Evolutionary conservation across 768 basidiomycete genomes (phyloP), one percentile per base, ranked within the genome.

Genomic region (Pisolithus orientalis): DNA sequence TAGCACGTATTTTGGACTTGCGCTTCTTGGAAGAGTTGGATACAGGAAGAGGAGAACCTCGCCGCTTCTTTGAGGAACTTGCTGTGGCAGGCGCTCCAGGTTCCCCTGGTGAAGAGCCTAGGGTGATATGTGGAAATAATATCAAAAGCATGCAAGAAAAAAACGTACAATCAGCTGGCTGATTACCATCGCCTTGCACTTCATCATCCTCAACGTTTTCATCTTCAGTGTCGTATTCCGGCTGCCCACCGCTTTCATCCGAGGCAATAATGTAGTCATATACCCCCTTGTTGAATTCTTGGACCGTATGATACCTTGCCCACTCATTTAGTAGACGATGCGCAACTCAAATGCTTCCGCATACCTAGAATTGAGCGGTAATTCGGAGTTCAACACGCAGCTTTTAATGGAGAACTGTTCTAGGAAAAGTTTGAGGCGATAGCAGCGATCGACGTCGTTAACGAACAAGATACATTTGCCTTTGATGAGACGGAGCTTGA

Each of bases 261-360:
- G 94, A 95, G 1, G 96, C 96, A 50, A 99, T 96, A 57, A 98
- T 93, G 66, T 98, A 97, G 65, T 99, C 94, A 61, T 97, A 98
- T 7, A 96, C 91, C 2, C 96, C 96, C 60, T 91, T 90, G 69
- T 99, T 99, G 64, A 99, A 99, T 68, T 97, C 96, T 61, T 99
- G 94, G 1, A 99, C 96, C 2, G 87, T 87, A 62, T 99, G 96
- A 62, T 94, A 96, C 68, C 92, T 93, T 37, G 21, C 1, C 4
- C 6, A 27, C 13, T 44, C 44, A n/a, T 47, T 63, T 28, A 62
- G 57, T 27, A 39, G 21, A 9, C 47, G 21, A n/a, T 6, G 6
- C 11, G 2, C 47, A 17, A n/a, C 13, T 4, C 3, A 5, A 11
- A 24, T 31, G 9, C 16, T 7, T 2, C 11, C 29, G 40, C 62